phyloP scores from a whole-genome alignment of 202 grass and related monocot species.

The Zizania palustris region DNA sequence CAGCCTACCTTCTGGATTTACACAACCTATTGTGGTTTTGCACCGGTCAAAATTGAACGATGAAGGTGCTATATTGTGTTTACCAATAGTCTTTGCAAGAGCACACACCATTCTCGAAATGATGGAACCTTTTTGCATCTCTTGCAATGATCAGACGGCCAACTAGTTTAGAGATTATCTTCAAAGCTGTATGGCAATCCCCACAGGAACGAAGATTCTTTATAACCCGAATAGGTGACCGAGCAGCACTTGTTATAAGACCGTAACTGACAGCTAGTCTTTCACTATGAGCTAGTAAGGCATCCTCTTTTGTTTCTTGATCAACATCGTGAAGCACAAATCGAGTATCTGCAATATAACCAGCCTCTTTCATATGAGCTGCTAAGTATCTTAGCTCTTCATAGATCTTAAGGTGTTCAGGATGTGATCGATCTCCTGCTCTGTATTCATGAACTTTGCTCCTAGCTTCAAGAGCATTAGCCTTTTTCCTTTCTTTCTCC shows the following conservation, averaged over 20 bases:
- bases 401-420: slow-evolving; percentile 86
- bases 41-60: slow-evolving; percentile 36
- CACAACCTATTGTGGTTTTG: slow-evolving; percentile 21
- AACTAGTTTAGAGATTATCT: slow-evolving; percentile 85
- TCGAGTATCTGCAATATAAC: slow-evolving; percentile 72
- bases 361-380: slow-evolving; percentile 93
- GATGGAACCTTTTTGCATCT: slow-evolving; percentile 95
- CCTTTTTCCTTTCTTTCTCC: slow-evolving; percentile 84
- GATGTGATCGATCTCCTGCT: slow-evolving; percentile 85
- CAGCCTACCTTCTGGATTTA: slow-evolving; percentile 44
- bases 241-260: slow-evolving; percentile 74
- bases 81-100: slow-evolving; percentile 99
- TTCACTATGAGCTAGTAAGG: slow-evolving; percentile 89
- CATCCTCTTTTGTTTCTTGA: slow-evolving; percentile 95
- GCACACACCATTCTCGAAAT: slow-evolving; percentile 89
- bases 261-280: slow-evolving; percentile 80
- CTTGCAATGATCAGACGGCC: slow-evolving; percentile 79
- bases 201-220: slow-evolving; percentile 92
- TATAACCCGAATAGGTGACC: slow-evolving; percentile 66
- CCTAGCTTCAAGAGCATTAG: slow-evolving; percentile 53
- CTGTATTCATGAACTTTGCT: slow-evolving; percentile 78
- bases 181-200: slow-evolving; percentile 90
- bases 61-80: slow-evolving; percentile 8
- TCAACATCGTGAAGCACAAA: slow-evolving; percentile 88
- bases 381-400: slow-evolving; percentile 74